phyloP scores from a whole-genome alignment of 352 stramenopile species.

The Phytophthora rubi region DNA sequence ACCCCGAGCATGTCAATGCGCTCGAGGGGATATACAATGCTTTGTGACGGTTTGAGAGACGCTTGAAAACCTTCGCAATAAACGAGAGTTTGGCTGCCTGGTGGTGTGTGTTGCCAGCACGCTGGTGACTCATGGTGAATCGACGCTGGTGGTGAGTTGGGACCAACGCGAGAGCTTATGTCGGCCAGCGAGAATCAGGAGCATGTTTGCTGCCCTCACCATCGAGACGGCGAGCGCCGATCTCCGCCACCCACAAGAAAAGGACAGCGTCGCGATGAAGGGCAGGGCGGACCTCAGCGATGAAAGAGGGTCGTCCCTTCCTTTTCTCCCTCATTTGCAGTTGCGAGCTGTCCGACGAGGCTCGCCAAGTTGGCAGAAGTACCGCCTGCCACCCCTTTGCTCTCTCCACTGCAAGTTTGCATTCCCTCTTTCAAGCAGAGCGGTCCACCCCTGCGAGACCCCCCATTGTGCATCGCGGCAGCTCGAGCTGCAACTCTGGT shows the following conservation, averaged over 20 bases:
- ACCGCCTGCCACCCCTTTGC: slow-evolving; percentile 24
- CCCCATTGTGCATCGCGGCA: slow-evolving; percentile 5
- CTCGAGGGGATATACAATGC: neutral
- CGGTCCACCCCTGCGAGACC: slow-evolving; percentile 2
- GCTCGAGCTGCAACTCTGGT: slow-evolving; percentile 12
- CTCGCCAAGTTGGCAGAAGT: slow-evolving; percentile 18
- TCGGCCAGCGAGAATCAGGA: slow-evolving; percentile 10
- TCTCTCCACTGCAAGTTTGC: slow-evolving; percentile 32
- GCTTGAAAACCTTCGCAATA: neutral
- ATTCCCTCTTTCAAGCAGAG: slow-evolving; percentile 25
- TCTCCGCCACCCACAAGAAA: slow-evolving; percentile 33
- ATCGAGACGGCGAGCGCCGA: slow-evolving; percentile 20
- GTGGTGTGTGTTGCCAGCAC: too few relatives aligned
- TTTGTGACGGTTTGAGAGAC: neutral
- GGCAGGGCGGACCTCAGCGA: slow-evolving; percentile 33
- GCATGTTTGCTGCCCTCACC: slow-evolving; percentile 26
- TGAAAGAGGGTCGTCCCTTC: slow-evolving; percentile 21
- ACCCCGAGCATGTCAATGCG: slow-evolving; percentile 30
- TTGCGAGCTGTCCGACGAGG: slow-evolving; percentile 36
- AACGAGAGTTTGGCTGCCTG: too few relatives aligned
- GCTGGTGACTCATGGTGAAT: too few relatives aligned
- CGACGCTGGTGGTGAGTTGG: too few relatives aligned
- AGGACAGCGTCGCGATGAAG: slow-evolving; percentile 26
- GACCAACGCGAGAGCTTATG: neutral
- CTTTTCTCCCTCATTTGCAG: slow-evolving; percentile 39